Conservation (phyloP, 2,329 filamentous ascomycete species). For the Fusarium redolens region DNA sequence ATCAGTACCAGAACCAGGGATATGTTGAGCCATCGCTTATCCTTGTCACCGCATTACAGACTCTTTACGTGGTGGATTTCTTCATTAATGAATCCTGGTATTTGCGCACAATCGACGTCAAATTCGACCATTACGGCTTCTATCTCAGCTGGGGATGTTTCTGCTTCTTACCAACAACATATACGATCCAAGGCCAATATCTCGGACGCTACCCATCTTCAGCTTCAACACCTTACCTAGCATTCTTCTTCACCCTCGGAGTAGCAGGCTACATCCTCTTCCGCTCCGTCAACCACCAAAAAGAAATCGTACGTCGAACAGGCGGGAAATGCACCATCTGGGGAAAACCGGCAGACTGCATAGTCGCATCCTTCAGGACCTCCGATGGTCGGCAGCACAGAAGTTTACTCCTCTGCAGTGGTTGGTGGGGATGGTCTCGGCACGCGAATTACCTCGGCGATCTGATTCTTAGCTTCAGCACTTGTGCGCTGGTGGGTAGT, state of each 20-base stretch:
- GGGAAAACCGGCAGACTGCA: conserved; percentile 54
- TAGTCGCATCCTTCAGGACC: conserved; percentile 54
- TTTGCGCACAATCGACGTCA: conserved; percentile 58
- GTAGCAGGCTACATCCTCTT: conserved; percentile 56
- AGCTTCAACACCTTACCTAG: conserved; percentile 41
- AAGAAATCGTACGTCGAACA: conserved; percentile 54
- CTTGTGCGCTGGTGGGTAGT: conserved; percentile 56
- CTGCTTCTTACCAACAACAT: conserved; percentile 58
- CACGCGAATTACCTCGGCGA: conserved; percentile 48
- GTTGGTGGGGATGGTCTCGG: conserved; percentile 48
- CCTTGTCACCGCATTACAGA: conserved; percentile 57
- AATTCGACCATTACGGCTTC: conserved; percentile 59
- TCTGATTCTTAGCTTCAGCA: conserved; percentile 49
- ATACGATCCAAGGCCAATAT: conserved; percentile 61
- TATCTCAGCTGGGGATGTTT: conserved; percentile 59
- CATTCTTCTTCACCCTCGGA: conserved; percentile 36
- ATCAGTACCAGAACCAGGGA: conserved; percentile 55
- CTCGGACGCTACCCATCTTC: conserved; percentile 55
- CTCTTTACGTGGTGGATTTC: conserved; percentile 60
- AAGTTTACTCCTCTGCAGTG: conserved; percentile 44
- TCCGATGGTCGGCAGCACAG: conserved; percentile 55
- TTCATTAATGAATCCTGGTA: conserved; percentile 63
- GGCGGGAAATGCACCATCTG: conserved; percentile 56
- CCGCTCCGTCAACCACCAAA: conserved; percentile 58
- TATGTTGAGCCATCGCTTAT: conserved; percentile 53